These are phyloP conservation scores for Boletus vinaceobasis DNA, from an alignment of 768 basidiomycete species.

Conservation along the genomic window DNA sequence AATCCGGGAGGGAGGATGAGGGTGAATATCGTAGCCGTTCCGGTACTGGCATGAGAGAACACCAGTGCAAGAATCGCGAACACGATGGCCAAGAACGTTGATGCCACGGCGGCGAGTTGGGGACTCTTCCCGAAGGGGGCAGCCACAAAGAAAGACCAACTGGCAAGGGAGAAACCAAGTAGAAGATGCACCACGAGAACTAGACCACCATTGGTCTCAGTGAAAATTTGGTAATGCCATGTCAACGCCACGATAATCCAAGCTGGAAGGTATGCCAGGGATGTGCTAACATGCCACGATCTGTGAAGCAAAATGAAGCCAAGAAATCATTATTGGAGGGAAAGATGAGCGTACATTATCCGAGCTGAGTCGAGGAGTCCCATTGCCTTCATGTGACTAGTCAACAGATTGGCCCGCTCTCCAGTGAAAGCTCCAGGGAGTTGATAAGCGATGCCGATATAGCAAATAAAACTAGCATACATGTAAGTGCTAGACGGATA, in stretches of 20 bases:
- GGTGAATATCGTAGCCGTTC: constrained; percentile 57
- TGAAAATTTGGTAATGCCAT: constrained; percentile 70
- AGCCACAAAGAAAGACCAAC: constrained; percentile 69
- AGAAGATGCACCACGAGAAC: constrained; percentile 65
- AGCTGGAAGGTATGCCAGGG: constrained; percentile 67
- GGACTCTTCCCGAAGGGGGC: constrained; percentile 71
- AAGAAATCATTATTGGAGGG: not conserved
- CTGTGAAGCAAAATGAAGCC: constrained; percentile 17
- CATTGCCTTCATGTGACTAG: constrained; percentile 78
- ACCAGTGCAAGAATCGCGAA: constrained; percentile 67
- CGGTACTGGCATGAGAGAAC: constrained; percentile 40
- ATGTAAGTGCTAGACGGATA: not conserved
- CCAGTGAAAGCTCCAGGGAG: constrained; percentile 66
- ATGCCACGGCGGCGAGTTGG: constrained; percentile 63
- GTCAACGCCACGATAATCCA: constrained; percentile 66
- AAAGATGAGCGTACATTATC: constrained; percentile 42
- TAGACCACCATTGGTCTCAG: constrained; percentile 53
- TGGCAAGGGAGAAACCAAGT: constrained; percentile 62
- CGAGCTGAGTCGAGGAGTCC: constrained; percentile 70
- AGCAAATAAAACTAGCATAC: constrained; percentile 56
- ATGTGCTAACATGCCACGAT: constrained; percentile 66
- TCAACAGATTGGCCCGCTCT: constrained; percentile 63
- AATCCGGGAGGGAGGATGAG: constrained; percentile 74
- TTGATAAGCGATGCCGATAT: constrained; percentile 74
- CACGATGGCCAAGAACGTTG: constrained; percentile 63